Evolutionary conservation across 2,329 filamentous ascomycete genomes (phyloP), one percentile per base, ranked within the genome.

Genomic region (Phialocephala subalpina): DNA sequence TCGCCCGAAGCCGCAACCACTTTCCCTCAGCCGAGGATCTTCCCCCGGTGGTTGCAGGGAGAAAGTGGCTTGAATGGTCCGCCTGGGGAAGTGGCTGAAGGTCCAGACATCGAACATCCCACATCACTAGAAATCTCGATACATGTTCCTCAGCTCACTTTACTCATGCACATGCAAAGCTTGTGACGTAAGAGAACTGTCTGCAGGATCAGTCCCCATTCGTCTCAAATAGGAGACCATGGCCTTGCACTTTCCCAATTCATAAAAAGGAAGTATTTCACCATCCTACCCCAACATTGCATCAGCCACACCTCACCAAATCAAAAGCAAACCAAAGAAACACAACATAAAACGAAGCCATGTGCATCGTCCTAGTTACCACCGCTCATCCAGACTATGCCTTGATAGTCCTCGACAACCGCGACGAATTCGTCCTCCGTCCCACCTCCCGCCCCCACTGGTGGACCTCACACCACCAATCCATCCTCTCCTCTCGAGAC

Each of bases 321-420:
- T n/a, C 45, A 20, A n/a, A 49, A 5, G 38, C 5, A n/a, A 42
- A 42, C 38, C 4, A 42, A 42, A 16, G 29, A 36, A 62, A 57
- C 58, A 58, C n/a, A 22, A 63, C 69, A 33, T 3, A 53, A 27
- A 53, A 18, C 60, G 67, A 77, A 33, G 29, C 58, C 64, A 94
- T 94, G 92, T 94, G 92, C 77, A 94, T 94, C 79, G 89, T 88
- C 58, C 82, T 94, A 55, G 81, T 93, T 65, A 92, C 91, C 29
- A 94, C 91, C 20, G 85, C 90, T 55, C 92, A 94, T 75, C 92
- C 92, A 11, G 82, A 86, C 70, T 94, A 94, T 78, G 85, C 90
- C 29, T 83, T 94, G 67, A 91, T 95, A 72, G 80, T 92, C 67
- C 82, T 94, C 75, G 88, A 94, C 80, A 95, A 95, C 77, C 87